A percentile compares a stretch with the other conserved stretches of the same genome.
These are phyloP conservation scores for Lyophyllum shimeji DNA, from an alignment of 768 basidiomycete species.

Conservation along the genomic window DNA sequence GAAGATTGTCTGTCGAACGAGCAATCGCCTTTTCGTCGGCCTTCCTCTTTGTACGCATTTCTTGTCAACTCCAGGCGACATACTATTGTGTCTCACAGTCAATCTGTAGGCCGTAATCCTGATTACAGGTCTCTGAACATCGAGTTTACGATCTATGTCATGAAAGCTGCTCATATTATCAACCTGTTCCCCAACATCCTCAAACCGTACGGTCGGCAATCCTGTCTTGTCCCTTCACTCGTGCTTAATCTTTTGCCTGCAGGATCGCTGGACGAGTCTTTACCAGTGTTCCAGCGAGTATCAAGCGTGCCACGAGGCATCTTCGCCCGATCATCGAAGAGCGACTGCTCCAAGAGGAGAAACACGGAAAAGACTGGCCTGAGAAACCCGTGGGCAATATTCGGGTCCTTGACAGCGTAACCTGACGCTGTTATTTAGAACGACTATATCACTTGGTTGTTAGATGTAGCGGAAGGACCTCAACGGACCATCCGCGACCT, in stretches of 20 bases:
- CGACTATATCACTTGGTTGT: constrained; percentile 46
- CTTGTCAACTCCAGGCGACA: no score
- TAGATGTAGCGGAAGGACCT: constrained; percentile 33
- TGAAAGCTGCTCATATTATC: constrained; percentile 25
- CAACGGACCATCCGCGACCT: constrained; percentile 28
- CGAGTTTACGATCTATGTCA: constrained; percentile 31
- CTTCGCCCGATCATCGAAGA: constrained; percentile 32
- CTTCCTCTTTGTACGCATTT: constrained; percentile 26
- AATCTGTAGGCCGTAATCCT: constrained; percentile 36
- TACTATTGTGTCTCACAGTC: constrained; percentile 39
- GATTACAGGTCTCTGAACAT: constrained; percentile 32
- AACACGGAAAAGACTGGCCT: constrained; percentile 28
- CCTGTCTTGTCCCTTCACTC: constrained; percentile 1
- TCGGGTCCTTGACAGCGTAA: background rate
- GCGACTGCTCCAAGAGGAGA: constrained; percentile 26
- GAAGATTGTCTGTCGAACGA: constrained; percentile 35
- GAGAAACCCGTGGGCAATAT: constrained; percentile 30
- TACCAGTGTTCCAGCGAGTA: constrained; percentile 20
- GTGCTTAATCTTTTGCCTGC: constrained; percentile 13
- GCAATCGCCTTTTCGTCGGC: constrained; percentile 46
- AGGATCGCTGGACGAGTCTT: constrained; percentile 22
- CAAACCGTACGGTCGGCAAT: constrained; percentile 34
- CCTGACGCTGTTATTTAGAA: constrained; percentile 27
- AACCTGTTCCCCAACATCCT: constrained; percentile 34
- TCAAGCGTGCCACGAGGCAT: constrained; percentile 24